Base-by-base conservation (phyloP, 371 early-diverging fungal species). In the Zychaea mexicana region DNA sequence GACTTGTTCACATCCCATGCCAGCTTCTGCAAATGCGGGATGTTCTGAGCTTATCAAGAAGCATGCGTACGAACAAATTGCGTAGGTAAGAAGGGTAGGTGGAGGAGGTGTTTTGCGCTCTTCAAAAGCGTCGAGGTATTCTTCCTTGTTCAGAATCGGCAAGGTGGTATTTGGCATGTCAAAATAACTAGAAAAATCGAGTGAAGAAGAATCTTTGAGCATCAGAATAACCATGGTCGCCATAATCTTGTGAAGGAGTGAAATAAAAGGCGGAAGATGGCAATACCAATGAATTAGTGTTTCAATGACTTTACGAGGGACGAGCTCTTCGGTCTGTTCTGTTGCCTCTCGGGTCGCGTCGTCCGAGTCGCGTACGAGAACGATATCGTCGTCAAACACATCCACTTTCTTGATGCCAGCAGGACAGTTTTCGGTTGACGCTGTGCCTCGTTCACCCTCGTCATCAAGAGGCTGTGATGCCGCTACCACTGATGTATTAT, bases 21-120 rank as follows among this genome's bases (percentile, higher is more conserved):
- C 68, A 8, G 64, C 57, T 6, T 62, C 36, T 28, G 58, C 56
- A 21, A 81, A 78, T 1, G 74, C 36, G 0, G 71, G 67, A 54
- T 76, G 58, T 19, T 76, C 66, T 0, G 70, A 52, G 27, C 22
- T 45, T 2, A 78, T 13, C 15, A 74, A 24, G 54, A 69, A 74
- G 22, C 82, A 81, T 19, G 79, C 62, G 39, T 73, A 69, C 0
- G 73, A 47, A 24, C 77, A 76, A 6, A 81, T 73, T 15, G 82
- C 73, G 49, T 76, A 77, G 1, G 69, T 68, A 27, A 81, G 46
- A 21, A 81, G 60, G 5, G 77, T 69, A 5, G 75, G 65, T 13
- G 75, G 76, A 2, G 78, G 70, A 3, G 72, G 65, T 3, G 58
- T 52, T 4, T 67, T 70, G 27, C 64, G 65, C 2, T 73, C 73